These are phyloP conservation scores for Hypseocharis bilobata DNA, from an alignment of 441 rosid species.

Conservation along the genomic window DNA sequence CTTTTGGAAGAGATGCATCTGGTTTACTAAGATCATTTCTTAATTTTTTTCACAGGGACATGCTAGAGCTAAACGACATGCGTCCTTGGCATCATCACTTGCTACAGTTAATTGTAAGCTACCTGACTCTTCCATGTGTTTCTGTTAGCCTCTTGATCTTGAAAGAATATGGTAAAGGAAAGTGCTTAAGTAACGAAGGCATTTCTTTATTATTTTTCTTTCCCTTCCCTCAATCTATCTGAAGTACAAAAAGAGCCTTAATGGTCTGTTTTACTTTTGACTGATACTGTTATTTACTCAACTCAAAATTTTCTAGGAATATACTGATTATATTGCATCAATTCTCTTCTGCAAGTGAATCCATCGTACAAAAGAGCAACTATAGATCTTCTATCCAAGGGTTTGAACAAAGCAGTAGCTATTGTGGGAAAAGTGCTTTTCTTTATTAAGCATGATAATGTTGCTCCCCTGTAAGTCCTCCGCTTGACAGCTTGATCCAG, in stretches of 20 bases:
- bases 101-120: constrained; percentile 39
- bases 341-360: constrained; percentile 29
- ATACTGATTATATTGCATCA: constrained; percentile 11
- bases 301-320: not conserved
- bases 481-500: constrained; percentile 6
- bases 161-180: not conserved
- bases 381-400: constrained; percentile 42
- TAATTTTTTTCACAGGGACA: constrained; percentile 31
- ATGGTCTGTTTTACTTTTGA: not conserved
- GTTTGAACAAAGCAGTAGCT: constrained; percentile 54
- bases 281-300: not conserved
- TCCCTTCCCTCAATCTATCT: not conserved
- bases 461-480: constrained; percentile 54
- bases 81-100: constrained; percentile 37
- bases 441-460: constrained; percentile 50
- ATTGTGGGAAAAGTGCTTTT: constrained; percentile 50
- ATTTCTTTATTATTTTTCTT: not conserved
- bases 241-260: not conserved
- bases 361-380: constrained; percentile 36
- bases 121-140: constrained; percentile 10
- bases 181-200: not conserved
- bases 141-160: not conserved
- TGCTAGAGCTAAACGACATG: constrained; percentile 41
- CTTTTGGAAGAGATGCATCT: constrained; percentile 7
- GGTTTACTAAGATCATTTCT: constrained; percentile 8